Base-by-base conservation (phyloP, 805 yeast genomes). In the Komagataella kurtzmanii region DNA sequence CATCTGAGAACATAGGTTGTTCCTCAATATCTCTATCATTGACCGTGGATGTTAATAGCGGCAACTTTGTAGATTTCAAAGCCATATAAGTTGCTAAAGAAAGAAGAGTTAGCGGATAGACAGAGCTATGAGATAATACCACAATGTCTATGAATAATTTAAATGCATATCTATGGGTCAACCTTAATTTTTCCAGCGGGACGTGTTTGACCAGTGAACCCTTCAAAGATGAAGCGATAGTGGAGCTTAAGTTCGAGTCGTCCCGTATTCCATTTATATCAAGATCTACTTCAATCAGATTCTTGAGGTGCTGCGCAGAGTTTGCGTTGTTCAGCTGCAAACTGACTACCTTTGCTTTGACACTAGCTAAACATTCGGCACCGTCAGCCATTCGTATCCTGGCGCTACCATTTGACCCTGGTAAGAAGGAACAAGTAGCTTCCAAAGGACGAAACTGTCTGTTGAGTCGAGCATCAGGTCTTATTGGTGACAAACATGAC, bases 331-430 rank as follows among this genome's bases (percentile, higher is more conserved):
- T 23, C 24, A 46, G 43, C 2, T 49, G 48, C 6, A 49, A 44
- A 24, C 24, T 45, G 14, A 87, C 85, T 3, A 90, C 97, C 59
- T 85, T 85, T 10, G 90, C 79, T 66, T 93, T 93, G 49, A 91
- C 76, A 61, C 97, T 93, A 4, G 88, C 91, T 40, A 93, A 83
- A 59, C 96, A 88, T 66, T 93, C 98, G 55, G 88, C 80, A 19
- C 99, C 98, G 65, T 91, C 98, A 49, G 85, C 76, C 40, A 88
- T 76, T 56, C 89, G 76, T 17, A 91, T 79, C 68, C 96, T 76
- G 0, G 97, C 85, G 2, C 97, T 89, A 12, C 99, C 99, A 67
- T 91, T 88, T 3, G 97, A 85, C 50, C 83, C 79, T 0, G 96
- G 93, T 54, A 93, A 72, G 59, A 91, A 85, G 49, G 83, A 83